Base-by-base conservation (phyloP, 2,329 filamentous ascomycete genomes). In the Didymella arachidicola region DNA sequence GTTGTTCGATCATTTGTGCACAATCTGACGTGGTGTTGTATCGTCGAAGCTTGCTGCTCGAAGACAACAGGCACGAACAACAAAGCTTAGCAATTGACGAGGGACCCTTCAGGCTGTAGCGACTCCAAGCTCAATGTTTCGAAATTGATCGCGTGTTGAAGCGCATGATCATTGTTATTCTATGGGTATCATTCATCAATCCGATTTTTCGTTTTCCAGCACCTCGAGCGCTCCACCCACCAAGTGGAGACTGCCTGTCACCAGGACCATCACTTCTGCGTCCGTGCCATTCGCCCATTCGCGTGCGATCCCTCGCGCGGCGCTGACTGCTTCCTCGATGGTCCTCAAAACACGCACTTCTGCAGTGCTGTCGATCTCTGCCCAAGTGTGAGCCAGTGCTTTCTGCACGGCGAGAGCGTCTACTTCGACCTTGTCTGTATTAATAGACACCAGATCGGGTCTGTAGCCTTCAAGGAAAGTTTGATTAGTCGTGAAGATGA, bases 201-300 rank as follows among this genome's bases (percentile, higher is more conserved):
- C 59, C 26, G 52, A 34, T 18, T 49, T 57, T 27, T 54, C 58
- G 7, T 68, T 72, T 65, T 90, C 91, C 58, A 96, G 76, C 1
- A 90, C 87, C 73, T 90, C 88, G 51, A 96, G 79, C 44, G 93
- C 81, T 11, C 90, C 91, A 7, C 93, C 92, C 1, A 93, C 92
- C 38, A 97, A 82, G 80, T 96, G 90, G 70, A 96, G 79, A 74
- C 92, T 96, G 2, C 93, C 93, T 14, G 93, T 96, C 10, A 92
- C 88, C 53, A 97, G 79, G 0, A 89, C 86, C 73, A 87, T 85
- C 16, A 87, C 81, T 48, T 82, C 81, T 2, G 73, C 66, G 49
- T 78, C 61, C n/a, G 53, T 54, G 8, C 59, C 59, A 22, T 60
- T 52, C 34, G 71, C 59, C 70, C 76, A 75, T 12, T 60, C 50